Conservation (phyloP, 2,329 filamentous ascomycete genomes). For the Emergomyces orientalis region DNA sequence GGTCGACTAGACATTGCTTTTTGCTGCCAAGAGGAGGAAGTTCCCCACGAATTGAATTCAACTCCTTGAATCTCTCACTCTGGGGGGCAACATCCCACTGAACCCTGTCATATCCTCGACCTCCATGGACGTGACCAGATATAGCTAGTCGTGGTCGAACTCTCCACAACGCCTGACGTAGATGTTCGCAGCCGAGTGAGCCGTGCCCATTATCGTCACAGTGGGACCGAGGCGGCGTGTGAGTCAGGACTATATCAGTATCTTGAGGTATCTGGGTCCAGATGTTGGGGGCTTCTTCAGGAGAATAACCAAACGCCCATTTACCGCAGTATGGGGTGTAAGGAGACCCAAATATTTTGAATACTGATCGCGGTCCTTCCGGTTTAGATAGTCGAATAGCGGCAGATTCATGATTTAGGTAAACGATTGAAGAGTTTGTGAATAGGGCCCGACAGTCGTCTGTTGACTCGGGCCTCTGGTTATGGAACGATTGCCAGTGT, state of each 20-base stretch:
- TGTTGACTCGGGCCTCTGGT: constrained; percentile 37
- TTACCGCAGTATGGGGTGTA: constrained; percentile 39
- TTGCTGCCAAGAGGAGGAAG: constrained; percentile 41
- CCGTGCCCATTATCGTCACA: constrained; percentile 35
- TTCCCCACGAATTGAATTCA: constrained; percentile 15
- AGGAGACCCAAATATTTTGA: constrained; percentile 52
- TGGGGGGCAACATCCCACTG: constrained; percentile 33
- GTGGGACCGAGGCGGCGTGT: constrained; percentile 45
- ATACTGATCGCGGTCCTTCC: constrained; percentile 39
- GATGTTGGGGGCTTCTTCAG: constrained; percentile 32
- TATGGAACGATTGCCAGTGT: constrained; percentile 36
- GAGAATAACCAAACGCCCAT: constrained; percentile 50
- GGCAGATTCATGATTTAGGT: constrained; percentile 43
- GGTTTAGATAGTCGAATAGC: constrained; percentile 37
- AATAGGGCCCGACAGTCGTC: constrained; percentile 39
- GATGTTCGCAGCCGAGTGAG: constrained; percentile 41
- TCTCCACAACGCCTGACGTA: constrained; percentile 37
- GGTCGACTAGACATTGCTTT: constrained; percentile 46
- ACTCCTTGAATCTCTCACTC: constrained; percentile 4
- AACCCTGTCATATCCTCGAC: constrained; percentile 45
- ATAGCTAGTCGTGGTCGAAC: constrained; percentile 45
- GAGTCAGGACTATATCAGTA: constrained; percentile 47
- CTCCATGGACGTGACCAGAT: constrained; percentile 53
- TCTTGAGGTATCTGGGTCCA: constrained; percentile 45
- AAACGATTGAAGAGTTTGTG: constrained; percentile 37